phyloP scores from a whole-genome alignment of 306 rosid genomes.

The Cicer cuneatum region DNA sequence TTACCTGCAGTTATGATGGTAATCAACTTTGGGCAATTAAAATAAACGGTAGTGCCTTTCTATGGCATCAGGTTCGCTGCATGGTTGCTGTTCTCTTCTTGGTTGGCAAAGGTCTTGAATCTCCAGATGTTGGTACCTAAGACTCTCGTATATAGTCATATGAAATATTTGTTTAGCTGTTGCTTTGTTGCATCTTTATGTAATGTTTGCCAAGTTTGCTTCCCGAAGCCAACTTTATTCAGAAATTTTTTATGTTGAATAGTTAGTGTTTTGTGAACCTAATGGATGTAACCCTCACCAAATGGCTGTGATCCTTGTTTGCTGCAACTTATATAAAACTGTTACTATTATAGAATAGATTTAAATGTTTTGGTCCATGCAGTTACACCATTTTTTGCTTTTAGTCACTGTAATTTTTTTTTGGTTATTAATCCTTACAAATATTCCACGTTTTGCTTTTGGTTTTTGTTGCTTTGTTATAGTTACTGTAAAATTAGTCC shows the following conservation, averaged over 20 bases:
- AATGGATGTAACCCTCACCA: background rate
- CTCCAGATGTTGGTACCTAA: slow-evolving; percentile 73
- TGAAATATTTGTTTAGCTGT: slow-evolving; percentile 1
- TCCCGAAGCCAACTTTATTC: slow-evolving; percentile 6
- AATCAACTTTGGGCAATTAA: slow-evolving; percentile 77
- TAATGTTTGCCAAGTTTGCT: slow-evolving; percentile 26
- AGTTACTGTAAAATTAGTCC: slow-evolving; percentile 18
- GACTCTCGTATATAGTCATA: slow-evolving; percentile 37
- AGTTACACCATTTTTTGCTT: too few species aligned
- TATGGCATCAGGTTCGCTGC: slow-evolving; percentile 99
- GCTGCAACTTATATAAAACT: slow-evolving; percentile 3
- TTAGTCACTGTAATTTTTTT: too few species aligned
- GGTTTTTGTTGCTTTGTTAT: background rate
- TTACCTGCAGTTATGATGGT: slow-evolving; percentile 66
- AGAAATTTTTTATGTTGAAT: slow-evolving; percentile 36
- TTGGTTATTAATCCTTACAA: too few species aligned
- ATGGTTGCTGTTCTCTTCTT: slow-evolving; percentile 84
- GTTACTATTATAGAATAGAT: background rate
- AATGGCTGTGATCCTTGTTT: slow-evolving; percentile 11
- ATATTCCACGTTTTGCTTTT: too few species aligned
- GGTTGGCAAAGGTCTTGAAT: slow-evolving; percentile 89
- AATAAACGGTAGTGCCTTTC: slow-evolving; percentile 88
- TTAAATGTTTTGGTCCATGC: too few species aligned
- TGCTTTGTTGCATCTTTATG: slow-evolving; percentile 17
- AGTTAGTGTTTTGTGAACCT: slow-evolving; percentile 9